Conservation (phyloP, 257 asterid species). For the Prunella vulgaris region DNA sequence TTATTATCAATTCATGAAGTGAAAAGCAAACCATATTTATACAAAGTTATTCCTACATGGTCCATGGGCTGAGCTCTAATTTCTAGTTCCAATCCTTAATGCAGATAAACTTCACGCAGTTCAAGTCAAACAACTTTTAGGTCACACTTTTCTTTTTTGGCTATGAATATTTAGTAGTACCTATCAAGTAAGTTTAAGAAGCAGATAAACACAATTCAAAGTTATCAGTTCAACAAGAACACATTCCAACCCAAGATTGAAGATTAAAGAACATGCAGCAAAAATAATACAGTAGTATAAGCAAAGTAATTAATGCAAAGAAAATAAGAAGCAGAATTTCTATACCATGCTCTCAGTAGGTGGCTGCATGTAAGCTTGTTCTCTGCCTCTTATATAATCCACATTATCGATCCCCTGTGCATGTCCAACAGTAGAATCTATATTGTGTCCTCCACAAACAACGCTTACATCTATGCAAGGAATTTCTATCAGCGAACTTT, state of each 20-base stretch:
- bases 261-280: neutral
- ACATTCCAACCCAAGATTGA: neutral
- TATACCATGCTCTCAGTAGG: conserved; percentile 30
- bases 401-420: conserved; percentile 24
- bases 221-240: neutral
- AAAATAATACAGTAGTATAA: neutral
- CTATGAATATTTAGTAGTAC: neutral
- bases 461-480: conserved; percentile 50
- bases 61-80: neutral
- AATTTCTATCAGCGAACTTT: conserved; percentile 45
- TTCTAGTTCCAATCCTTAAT: neutral
- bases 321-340: conserved; percentile 2
- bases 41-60: neutral
- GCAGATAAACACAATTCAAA: neutral
- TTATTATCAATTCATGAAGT: neutral
- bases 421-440: conserved; percentile 36
- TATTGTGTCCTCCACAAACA: conserved; percentile 34
- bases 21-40: neutral
- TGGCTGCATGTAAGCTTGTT: conserved; percentile 24
- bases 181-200: neutral
- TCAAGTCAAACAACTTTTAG: neutral
- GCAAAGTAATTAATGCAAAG: neutral
- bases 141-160: neutral
- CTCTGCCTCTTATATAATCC: conserved; percentile 22
- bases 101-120: neutral